These are phyloP conservation scores for Hamigera avellanea DNA, from an alignment of 495 filamentous ascomycete species.

Conservation along the genomic window DNA sequence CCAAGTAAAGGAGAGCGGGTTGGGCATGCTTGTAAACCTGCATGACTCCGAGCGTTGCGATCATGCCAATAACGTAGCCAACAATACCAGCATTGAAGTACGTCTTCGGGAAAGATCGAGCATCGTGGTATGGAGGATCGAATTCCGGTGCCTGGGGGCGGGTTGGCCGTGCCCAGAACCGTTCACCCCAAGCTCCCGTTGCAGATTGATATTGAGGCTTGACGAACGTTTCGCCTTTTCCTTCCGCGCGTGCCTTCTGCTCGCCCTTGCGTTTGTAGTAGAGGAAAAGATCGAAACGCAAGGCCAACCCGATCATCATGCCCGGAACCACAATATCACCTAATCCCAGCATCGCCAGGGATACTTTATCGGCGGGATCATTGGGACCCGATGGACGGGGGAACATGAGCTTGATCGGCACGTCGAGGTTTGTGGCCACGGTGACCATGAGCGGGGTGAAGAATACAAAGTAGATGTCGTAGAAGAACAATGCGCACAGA, in stretches of 20 bases:
- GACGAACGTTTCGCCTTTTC: conserved; percentile 18
- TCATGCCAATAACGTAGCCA: conserved; percentile 74
- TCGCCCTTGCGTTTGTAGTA: conserved; percentile 56
- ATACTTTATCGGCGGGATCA: conserved; percentile 23
- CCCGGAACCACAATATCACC: conserved; percentile 94
- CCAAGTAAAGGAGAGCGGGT: conserved; percentile 86
- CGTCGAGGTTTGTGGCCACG: conserved; percentile 80
- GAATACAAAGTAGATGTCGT: conserved; percentile 96
- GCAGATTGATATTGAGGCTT: conserved; percentile 50
- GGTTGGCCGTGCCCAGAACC: conserved; percentile 58
- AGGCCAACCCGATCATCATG: conserved; percentile 75
- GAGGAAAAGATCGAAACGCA: conserved; percentile 83
- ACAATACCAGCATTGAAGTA: conserved; percentile 75
- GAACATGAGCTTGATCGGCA: conserved; percentile 88
- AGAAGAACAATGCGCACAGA: conserved; percentile 71
- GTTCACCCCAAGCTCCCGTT: conserved; percentile 68
- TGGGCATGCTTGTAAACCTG: conserved; percentile 71
- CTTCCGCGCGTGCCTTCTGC: conserved; percentile 23
- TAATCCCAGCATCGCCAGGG: conserved; percentile 77
- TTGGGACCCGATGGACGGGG: conserved; percentile 44
- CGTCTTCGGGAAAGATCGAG: conserved; percentile 59
- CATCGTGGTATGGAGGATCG: conserved; percentile 28
- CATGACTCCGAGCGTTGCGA: conserved; percentile 66
- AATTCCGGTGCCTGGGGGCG: conserved; percentile 15
- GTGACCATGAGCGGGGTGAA: conserved; percentile 96